A percentile compares a stretch with the other conserved stretches of the same genome.
phyloP scores from a whole-genome alignment of 495 filamentous ascomycete species.

The Penicillium coprophilum region DNA sequence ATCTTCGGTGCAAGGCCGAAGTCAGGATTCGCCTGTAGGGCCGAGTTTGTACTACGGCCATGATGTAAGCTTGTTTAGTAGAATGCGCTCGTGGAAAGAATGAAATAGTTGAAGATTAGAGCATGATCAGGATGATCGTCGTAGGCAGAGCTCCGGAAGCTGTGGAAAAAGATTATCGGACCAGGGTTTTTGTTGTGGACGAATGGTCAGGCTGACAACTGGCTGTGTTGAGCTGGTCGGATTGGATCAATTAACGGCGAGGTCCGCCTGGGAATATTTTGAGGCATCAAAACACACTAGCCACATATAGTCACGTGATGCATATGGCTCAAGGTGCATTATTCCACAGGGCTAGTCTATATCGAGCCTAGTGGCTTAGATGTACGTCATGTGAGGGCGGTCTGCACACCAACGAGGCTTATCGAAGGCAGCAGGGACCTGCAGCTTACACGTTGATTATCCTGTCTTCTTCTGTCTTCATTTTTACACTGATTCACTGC shows the following conservation, averaged over 20 bases:
- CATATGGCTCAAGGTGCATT: neutral
- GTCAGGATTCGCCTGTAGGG: conserved; percentile 89
- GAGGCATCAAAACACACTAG: conserved; percentile 46
- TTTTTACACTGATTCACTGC: conserved; percentile 11
- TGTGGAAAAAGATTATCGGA: conserved; percentile 4
- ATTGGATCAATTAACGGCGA: conserved; percentile 14
- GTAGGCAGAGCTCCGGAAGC: conserved; percentile 14
- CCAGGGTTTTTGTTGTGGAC: conserved; percentile 11
- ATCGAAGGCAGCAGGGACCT: conserved; percentile 26
- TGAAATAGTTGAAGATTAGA: conserved; percentile 27
- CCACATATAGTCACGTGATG: conserved; percentile 37
- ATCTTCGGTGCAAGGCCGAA: conserved; percentile 82
- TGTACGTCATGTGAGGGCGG: conserved; percentile 40
- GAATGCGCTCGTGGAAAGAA: conserved; percentile 32
- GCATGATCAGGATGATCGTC: conserved; percentile 36
- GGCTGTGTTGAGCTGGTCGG: conserved; percentile 12
- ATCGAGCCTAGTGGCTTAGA: conserved; percentile 17
- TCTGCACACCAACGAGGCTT: conserved; percentile 28
- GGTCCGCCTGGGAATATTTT: conserved; percentile 30
- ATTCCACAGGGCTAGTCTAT: conserved; percentile 20
- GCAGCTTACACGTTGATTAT: conserved; percentile 9
- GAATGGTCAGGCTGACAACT: conserved; percentile 7
- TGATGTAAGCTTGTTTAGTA: conserved; percentile 34
- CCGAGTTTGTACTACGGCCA: conserved; percentile 49
- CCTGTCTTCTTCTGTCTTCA: conserved; percentile 12